A percentile compares a stretch with the other conserved stretches of the same genome.
These are phyloP conservation scores for Ophiocordyceps australis DNA, from an alignment of 2,329 filamentous ascomycete species.

Conservation along the genomic window DNA sequence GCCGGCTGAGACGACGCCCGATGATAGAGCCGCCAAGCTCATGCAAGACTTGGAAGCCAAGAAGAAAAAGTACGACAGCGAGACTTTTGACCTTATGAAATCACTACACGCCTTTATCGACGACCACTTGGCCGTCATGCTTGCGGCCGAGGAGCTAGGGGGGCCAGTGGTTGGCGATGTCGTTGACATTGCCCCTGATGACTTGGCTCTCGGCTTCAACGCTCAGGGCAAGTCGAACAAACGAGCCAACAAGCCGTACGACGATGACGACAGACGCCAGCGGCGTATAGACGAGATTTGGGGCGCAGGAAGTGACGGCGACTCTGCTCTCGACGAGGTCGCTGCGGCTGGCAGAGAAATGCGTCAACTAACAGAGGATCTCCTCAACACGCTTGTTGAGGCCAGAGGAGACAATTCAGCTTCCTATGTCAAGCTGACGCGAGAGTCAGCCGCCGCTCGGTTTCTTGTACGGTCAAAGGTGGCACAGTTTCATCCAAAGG, in stretches of 20 bases:
- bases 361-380: conserved; percentile 37
- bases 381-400: conserved; percentile 39
- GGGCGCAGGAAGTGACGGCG: conserved; percentile 16
- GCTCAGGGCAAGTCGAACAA: conserved; percentile 29
- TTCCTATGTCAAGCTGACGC: conserved; percentile 37
- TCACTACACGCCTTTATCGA: conserved; percentile 55
- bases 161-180: conserved; percentile 67
- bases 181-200: conserved; percentile 42
- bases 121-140: conserved; percentile 49
- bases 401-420: conserved; percentile 34
- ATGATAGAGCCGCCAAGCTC: conserved; percentile 43
- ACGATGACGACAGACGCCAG: conserved; percentile 29
- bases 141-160: conserved; percentile 69
- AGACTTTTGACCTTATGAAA: conserved; percentile 41
- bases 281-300: conserved; percentile 47
- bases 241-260: conserved; percentile 28
- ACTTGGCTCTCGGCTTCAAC: conserved; percentile 40
- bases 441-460: conserved; percentile 43
- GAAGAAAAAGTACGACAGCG: conserved; percentile 39
- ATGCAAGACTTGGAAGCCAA: conserved; percentile 41
- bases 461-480: conserved; percentile 48
- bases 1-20: conserved; percentile 36
- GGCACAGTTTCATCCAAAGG: conserved; percentile 46
- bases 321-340: conserved; percentile 22
- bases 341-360: conserved; percentile 36